Base-by-base conservation (phyloP, 345 rosid genomes). In the Syzygium aromaticum region DNA sequence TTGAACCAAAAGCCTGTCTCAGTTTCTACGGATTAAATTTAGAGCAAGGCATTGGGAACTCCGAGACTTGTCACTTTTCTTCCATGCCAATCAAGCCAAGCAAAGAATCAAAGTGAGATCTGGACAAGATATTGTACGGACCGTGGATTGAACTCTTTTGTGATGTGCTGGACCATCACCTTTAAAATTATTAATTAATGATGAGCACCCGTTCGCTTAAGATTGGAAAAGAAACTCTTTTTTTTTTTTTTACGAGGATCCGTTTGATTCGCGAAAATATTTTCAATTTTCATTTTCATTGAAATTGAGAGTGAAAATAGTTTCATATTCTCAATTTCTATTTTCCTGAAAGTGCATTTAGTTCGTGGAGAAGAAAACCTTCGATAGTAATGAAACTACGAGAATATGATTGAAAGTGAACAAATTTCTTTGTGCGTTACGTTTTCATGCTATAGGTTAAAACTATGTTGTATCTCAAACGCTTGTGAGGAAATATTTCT, bases 211-310 rank as follows among this genome's bases (percentile, higher is more conserved):
- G 73, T n/a, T n/a, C n/a, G 3, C 17, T 0, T 27, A 61, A 61
- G 28, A 57, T 57, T 57, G 4, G 3, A 59, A 59, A 25, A 11
- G 11, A 2, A 25, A 9, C n/a, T 57, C 3, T 59, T 5, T 27
- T 12, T 12, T 61, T 0, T 3, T n/a, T 2, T 13, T n/a, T n/a
- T n/a, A n/a, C n/a, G 9, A 1, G 1, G 6, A 2, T 0, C 73
- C 2, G 1, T 12, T 3, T 61, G 33, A 33, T 0, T 12, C 2
- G 3, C 16, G 0, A 3, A 61, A 1, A n/a, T 27, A 3, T n/a
- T 61, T n/a, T 27, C 17, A n/a, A 12, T 61, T 27, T 61, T 0
- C 33, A n/a, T 25, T 25, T 57, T 25, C 28, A 10, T 25, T 59
- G 64, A 59, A 59, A 27, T 11, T 27, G 67, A 61, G 67, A 0